Conservation (phyloP, 306 rosid species). For the Lathyrus sativus region DNA sequence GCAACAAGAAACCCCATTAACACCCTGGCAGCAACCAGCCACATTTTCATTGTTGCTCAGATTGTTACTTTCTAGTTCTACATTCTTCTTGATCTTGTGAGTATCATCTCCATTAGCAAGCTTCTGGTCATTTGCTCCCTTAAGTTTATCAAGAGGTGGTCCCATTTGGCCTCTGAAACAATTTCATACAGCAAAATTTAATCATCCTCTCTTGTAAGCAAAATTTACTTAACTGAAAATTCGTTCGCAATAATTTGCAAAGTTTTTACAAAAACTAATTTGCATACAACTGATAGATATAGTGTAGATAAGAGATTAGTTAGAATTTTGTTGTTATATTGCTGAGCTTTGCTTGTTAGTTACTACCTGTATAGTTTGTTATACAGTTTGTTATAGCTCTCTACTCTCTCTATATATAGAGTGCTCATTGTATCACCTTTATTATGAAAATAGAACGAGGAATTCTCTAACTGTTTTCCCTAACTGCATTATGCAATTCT, state of each 20-base stretch:
- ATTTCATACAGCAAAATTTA: slow-evolving; percentile 22
- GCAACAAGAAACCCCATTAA: slow-evolving; percentile 80
- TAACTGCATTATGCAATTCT: no score
- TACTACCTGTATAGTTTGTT: no score
- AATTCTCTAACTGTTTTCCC: no score
- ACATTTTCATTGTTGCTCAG: slow-evolving; percentile 38
- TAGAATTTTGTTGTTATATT: no score
- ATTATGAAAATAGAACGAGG: no score
- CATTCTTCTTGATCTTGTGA: slow-evolving; percentile 34
- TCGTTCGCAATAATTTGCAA: neutral
- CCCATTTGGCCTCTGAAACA: slow-evolving; percentile 56
- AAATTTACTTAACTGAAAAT: neutral
- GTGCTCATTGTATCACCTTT: no score
- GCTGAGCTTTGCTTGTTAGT: no score
- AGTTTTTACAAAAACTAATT: neutral
- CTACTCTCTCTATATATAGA: no score
- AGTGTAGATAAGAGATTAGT: no score
- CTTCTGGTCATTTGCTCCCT: slow-evolving; percentile 37
- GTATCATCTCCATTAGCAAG: slow-evolving; percentile 37
- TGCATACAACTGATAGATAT: neutral
- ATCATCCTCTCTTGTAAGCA: slow-evolving; percentile 8
- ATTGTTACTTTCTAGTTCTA: slow-evolving; percentile 25
- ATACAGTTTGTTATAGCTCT: no score
- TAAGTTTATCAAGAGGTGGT: slow-evolving; percentile 26
- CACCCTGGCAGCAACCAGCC: slow-evolving; percentile 63